Evolutionary conservation across 1,284 basidiomycete species (phyloP).

Genomic region (Coniferiporia weirii): DNA sequence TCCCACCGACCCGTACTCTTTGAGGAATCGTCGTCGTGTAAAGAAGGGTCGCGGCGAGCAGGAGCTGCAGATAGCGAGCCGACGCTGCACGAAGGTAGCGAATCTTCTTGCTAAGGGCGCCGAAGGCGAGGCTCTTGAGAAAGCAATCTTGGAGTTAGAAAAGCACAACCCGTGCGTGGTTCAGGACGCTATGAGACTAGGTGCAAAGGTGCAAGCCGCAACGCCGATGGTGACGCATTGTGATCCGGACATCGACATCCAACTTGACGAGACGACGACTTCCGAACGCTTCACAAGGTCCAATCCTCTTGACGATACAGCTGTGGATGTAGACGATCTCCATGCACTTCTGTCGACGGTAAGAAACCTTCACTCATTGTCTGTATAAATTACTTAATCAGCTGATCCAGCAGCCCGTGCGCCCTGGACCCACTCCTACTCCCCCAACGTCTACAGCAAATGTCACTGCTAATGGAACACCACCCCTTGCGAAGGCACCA

Average conservation of each 20-base stretch:
- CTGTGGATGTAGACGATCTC: background rate
- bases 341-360: background rate
- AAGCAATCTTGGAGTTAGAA: background rate
- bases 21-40: slow-evolving; percentile 24
- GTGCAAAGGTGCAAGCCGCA: background rate
- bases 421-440: too few species aligned
- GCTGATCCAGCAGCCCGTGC: background rate
- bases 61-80: background rate
- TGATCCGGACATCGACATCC: background rate
- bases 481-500: background rate
- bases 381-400: background rate
- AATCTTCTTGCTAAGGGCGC: slow-evolving; percentile 2
- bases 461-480: background rate
- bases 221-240: background rate
- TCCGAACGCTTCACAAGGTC: background rate
- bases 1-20: slow-evolving; percentile 28
- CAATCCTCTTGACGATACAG: background rate
- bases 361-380: background rate
- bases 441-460: too few species aligned
- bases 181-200: background rate
- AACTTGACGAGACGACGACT: background rate
- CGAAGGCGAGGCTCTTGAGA: slow-evolving; percentile 6
- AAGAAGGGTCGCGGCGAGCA: slow-evolving; percentile 10
- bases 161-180: background rate
- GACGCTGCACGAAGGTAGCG: slow-evolving; percentile 11